A percentile compares a stretch with the other conserved stretches of the same genome.
phyloP scores from a whole-genome alignment of 345 rosid genomes.

The Cardiospermum halicacabum region DNA sequence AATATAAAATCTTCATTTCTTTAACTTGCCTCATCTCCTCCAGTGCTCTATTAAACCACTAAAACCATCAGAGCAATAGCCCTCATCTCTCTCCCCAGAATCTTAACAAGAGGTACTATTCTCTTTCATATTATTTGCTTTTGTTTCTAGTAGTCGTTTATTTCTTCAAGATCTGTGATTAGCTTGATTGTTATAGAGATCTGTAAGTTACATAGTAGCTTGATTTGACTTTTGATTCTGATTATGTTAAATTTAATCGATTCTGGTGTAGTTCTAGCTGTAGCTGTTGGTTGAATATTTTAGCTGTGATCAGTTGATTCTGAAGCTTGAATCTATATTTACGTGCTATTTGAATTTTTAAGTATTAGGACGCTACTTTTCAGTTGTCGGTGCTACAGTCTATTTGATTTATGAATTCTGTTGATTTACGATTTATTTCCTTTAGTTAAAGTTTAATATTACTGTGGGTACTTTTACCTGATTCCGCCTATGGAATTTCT shows the following conservation, averaged over 20 bases:
- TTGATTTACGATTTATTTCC: too few species aligned
- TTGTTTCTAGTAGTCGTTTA: neutral
- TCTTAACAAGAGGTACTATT: neutral
- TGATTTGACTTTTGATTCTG: neutral
- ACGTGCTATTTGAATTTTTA: too few species aligned
- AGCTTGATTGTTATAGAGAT: neutral
- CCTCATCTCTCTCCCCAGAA: neutral
- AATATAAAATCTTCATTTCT: neutral
- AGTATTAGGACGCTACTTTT: too few species aligned
- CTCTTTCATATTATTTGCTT: neutral
- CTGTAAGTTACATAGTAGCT: neutral
- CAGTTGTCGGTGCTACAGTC: too few species aligned
- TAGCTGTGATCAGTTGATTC: neutral
- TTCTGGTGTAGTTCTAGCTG: neutral
- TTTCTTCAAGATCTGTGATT: neutral
- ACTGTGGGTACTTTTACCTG: too few species aligned
- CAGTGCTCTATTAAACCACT: neutral
- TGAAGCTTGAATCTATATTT: neutral
- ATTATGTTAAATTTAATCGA: neutral
- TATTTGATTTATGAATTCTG: too few species aligned
- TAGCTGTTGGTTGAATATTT: neutral
- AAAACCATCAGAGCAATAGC: neutral
- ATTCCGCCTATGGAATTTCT: too few species aligned
- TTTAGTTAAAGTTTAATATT: too few species aligned
- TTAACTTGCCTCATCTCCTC: neutral